Evolutionary conservation across 2,329 filamentous ascomycete genomes (phyloP).

Genomic region (Sarocladium brachiariae): DNA sequence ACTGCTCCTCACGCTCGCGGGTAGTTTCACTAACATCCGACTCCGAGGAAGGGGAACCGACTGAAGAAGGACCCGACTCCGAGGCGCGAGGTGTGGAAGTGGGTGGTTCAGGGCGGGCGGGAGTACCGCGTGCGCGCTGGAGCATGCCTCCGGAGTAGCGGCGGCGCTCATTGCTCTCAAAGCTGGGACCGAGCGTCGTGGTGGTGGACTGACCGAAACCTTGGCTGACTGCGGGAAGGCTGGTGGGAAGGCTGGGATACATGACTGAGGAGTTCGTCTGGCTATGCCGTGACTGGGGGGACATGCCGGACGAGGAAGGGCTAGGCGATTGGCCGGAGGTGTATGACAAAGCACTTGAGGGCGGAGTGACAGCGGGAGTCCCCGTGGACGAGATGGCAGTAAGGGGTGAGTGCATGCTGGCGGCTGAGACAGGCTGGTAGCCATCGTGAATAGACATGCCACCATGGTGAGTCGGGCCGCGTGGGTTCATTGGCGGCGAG

Average conservation of each 20-base stretch:
- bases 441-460: slow-evolving; percentile 16
- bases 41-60: slow-evolving; percentile 48
- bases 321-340: slow-evolving; percentile 69
- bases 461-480: slow-evolving; percentile 24
- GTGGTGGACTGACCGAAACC: slow-evolving; percentile 65
- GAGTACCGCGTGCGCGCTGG: slow-evolving; percentile 47
- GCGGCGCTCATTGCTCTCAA: slow-evolving; percentile 55
- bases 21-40: slow-evolving; percentile 46
- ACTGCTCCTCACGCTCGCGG: slow-evolving; percentile 53
- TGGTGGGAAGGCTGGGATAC: slow-evolving; percentile 61
- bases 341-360: slow-evolving; percentile 69
- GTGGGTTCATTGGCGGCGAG: slow-evolving; percentile 39
- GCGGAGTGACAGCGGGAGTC: slow-evolving; percentile 70
- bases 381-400: slow-evolving; percentile 55
- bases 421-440: slow-evolving; percentile 39
- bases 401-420: slow-evolving; percentile 55
- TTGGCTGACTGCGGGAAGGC: slow-evolving; percentile 55
- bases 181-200: slow-evolving; percentile 63
- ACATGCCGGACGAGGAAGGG: slow-evolving; percentile 64
- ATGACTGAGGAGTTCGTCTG: slow-evolving; percentile 54
- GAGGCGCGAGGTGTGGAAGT: slow-evolving; percentile 36
- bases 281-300: slow-evolving; percentile 57
- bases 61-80: slow-evolving; percentile 34
- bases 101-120: slow-evolving; percentile 17
- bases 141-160: slow-evolving; percentile 62